Conservation (phyloP, 306 rosid genomes). For the Hylodesmum podocarpum region DNA sequence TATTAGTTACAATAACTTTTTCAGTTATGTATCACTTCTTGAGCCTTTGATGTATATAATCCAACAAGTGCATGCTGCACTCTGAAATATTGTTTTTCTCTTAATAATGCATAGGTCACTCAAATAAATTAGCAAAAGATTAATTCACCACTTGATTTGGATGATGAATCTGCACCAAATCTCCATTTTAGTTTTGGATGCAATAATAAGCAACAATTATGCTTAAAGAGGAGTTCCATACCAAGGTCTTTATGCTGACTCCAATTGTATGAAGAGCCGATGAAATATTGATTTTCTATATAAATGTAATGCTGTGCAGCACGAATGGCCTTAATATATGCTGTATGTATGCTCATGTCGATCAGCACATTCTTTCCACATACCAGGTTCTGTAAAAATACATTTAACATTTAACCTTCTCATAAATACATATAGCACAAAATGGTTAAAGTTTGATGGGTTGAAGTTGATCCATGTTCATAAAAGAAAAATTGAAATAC, state of each 20-base stretch:
- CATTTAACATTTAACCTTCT: slow-evolving; percentile 23
- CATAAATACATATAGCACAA: slow-evolving; percentile 1
- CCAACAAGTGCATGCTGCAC: neutral
- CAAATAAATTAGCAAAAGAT: neutral
- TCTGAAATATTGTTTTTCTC: neutral
- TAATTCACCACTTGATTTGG: too few species aligned
- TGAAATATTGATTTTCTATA: slow-evolving; percentile 89
- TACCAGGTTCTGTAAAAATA: slow-evolving; percentile 67
- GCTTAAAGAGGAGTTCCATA: slow-evolving; percentile 33
- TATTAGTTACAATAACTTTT: neutral
- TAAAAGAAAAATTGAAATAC: slow-evolving; percentile 26
- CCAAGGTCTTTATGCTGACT: slow-evolving; percentile 81
- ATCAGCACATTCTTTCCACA: slow-evolving; percentile 89
- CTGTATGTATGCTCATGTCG: slow-evolving; percentile 95
- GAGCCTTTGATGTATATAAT: slow-evolving; percentile 8
- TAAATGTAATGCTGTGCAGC: slow-evolving; percentile 83
- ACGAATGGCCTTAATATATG: slow-evolving; percentile 85
- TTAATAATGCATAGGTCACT: neutral
- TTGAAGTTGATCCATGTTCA: slow-evolving; percentile 22
- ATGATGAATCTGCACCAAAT: too few species aligned
- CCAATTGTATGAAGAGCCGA: slow-evolving; percentile 91
- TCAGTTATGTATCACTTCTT: neutral
- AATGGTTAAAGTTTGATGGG: neutral
- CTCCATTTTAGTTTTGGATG: neutral
- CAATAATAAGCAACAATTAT: neutral